Evolutionary conservation across 2,329 filamentous ascomycete genomes (phyloP).

Genomic region (Xylariaceae sp.): DNA sequence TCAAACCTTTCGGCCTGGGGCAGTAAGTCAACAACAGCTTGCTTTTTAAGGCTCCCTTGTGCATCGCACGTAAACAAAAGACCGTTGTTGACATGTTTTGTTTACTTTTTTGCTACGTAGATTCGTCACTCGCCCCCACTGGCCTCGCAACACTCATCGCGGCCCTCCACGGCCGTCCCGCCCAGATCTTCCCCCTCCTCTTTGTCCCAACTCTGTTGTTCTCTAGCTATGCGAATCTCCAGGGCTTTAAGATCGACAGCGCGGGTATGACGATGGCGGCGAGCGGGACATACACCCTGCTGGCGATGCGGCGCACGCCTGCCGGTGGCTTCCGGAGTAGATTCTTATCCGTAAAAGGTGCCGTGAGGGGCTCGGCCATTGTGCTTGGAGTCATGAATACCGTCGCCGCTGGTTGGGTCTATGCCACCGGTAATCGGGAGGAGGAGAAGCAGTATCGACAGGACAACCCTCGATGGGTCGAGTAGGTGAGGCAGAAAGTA

Average conservation of each 20-base stretch:
- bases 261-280: conserved; percentile 52
- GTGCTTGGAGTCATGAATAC: conserved; percentile 46
- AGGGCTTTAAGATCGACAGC: conserved; percentile 52
- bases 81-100: background rate
- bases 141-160: conserved; percentile 52
- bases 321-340: conserved; percentile 31
- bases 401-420: conserved; percentile 47
- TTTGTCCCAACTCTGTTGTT: conserved; percentile 51
- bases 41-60: background rate
- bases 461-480: conserved; percentile 48
- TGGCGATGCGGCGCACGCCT: conserved; percentile 45
- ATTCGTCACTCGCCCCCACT: conserved; percentile 49
- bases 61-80: background rate
- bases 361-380: conserved; percentile 47
- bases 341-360: conserved; percentile 44
- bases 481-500: conserved; percentile 21
- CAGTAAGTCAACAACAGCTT: conserved; percentile 37
- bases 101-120: conserved; percentile 32
- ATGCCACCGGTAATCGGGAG: conserved; percentile 46
- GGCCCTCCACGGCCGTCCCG: conserved; percentile 51
- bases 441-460: conserved; percentile 44
- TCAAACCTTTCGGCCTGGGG: conserved; percentile 43
- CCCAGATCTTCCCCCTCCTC: conserved; percentile 46
- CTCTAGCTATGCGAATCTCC: conserved; percentile 54
- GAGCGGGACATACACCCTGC: conserved; percentile 52